phyloP scores from a whole-genome alignment of 1,139 yeast species.

The Candida sojae region DNA sequence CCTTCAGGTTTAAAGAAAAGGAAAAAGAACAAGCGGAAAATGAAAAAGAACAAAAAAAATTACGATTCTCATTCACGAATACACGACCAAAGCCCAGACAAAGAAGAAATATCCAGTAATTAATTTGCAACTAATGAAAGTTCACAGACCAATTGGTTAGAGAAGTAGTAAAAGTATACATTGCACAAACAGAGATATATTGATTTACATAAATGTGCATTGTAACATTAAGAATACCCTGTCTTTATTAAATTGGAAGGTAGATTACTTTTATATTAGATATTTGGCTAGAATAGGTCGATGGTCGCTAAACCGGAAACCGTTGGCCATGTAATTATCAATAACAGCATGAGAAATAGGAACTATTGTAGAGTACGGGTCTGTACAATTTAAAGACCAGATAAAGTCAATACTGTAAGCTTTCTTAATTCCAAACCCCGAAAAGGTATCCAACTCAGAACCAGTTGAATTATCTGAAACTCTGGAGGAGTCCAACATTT shows the following conservation, averaged over 20 bases:
- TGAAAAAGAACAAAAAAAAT: not conserved
- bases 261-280: not conserved
- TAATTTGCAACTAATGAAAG: not conserved
- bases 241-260: not conserved
- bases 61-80: not conserved
- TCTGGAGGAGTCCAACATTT: conserved; percentile 21
- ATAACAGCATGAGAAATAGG: conserved; percentile 37
- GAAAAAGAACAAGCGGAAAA: not conserved
- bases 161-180: too few relatives aligned
- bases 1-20: not conserved
- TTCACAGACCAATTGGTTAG: too few relatives aligned
- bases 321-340: conserved; percentile 24
- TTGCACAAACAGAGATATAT: too few relatives aligned
- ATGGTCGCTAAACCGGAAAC: conserved; percentile 43
- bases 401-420: conserved; percentile 27
- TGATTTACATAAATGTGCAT: too few relatives aligned
- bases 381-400: conserved; percentile 19
- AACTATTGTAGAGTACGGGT: conserved; percentile 13
- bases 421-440: conserved; percentile 34
- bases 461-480: conserved; percentile 23
- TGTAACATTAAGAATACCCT: too few relatives aligned
- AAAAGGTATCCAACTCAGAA: conserved; percentile 34
- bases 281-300: conserved; percentile 40
- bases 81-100: not conserved
- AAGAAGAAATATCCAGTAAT: not conserved